Evolutionary conservation across 1,284 basidiomycete species (phyloP).

Genomic region (Apiotrichum akiyoshidainum): DNA sequence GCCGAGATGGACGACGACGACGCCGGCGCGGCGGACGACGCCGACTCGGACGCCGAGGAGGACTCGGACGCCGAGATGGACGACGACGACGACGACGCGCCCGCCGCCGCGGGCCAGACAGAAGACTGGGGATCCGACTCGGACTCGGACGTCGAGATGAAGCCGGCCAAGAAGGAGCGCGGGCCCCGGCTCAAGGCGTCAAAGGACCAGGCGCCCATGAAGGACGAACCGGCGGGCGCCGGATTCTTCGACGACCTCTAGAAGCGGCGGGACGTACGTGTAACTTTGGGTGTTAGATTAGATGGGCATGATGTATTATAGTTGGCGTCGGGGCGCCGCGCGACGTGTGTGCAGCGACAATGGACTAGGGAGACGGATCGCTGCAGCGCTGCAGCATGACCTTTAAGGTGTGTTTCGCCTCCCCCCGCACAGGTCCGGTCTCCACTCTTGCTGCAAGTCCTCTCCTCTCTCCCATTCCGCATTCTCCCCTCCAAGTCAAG

Average conservation of each 20-base stretch:
- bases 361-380: too few relatives aligned
- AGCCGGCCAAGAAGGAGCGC: constrained; percentile 33
- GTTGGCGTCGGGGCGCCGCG: not conserved
- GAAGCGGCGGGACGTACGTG: not conserved
- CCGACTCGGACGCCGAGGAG: constrained; percentile 42
- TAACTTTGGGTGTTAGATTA: not conserved
- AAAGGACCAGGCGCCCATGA: constrained; percentile 10
- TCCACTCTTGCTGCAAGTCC: too few relatives aligned
- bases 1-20: constrained; percentile 39
- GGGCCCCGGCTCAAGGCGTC: constrained; percentile 42
- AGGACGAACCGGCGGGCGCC: constrained; percentile 53
- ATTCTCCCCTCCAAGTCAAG: too few relatives aligned
- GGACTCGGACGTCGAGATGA: constrained; percentile 15
- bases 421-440: too few relatives aligned
- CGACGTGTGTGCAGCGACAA: too few relatives aligned
- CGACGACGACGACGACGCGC: constrained; percentile 16
- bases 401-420: too few relatives aligned
- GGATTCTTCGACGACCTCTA: constrained; percentile 69
- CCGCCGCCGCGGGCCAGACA: constrained; percentile 10
- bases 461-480: too few relatives aligned
- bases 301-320: not conserved
- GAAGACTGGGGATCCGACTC: constrained; percentile 16
- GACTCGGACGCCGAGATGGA: constrained; percentile 24
- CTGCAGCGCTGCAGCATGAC: too few relatives aligned
- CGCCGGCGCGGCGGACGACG: constrained; percentile 55